phyloP scores from a whole-genome alignment of 352 stramenopile genomes.

The Phytophthora boehmeriae region DNA sequence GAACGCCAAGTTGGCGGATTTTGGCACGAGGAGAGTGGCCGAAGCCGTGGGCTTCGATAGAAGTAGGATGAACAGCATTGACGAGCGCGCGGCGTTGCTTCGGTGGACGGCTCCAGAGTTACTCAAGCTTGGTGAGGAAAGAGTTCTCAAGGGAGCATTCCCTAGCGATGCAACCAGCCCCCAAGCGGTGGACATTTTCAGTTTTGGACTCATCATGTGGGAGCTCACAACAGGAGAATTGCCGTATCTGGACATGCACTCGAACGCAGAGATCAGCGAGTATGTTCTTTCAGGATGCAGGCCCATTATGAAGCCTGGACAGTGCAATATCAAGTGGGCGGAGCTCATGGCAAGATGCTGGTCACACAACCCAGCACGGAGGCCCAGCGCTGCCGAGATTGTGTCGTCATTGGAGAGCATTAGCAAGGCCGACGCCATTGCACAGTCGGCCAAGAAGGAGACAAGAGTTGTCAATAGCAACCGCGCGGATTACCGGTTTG shows the following conservation, averaged over 20 bases:
- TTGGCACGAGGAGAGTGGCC: constrained; percentile 79
- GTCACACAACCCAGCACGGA: constrained; percentile 74
- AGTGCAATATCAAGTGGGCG: constrained; percentile 85
- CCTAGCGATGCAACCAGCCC: constrained; percentile 52
- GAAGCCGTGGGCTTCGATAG: constrained; percentile 81
- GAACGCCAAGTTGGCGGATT: constrained; percentile 90
- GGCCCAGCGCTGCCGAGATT: constrained; percentile 81
- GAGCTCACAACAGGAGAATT: constrained; percentile 86
- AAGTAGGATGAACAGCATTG: constrained; percentile 61
- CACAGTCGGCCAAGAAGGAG: constrained; percentile 70
- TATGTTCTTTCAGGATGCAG: constrained; percentile 79
- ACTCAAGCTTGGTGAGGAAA: constrained; percentile 79
- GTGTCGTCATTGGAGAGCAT: constrained; percentile 82
- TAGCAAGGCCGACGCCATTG: constrained; percentile 70
- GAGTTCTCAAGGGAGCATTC: constrained; percentile 65
- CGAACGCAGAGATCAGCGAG: constrained; percentile 75
- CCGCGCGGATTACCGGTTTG: constrained; percentile 78
- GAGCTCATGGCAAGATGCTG: constrained; percentile 87
- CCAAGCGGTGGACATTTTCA: constrained; percentile 88
- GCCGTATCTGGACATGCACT: constrained; percentile 69
- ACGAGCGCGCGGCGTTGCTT: constrained; percentile 60
- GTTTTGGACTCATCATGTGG: constrained; percentile 89
- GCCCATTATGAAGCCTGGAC: constrained; percentile 75
- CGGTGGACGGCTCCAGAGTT: constrained; percentile 84
- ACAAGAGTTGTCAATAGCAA: constrained; percentile 79